Base-by-base conservation (phyloP, 371 early-diverging fungal genomes). In the Blakeslea trispora region DNA sequence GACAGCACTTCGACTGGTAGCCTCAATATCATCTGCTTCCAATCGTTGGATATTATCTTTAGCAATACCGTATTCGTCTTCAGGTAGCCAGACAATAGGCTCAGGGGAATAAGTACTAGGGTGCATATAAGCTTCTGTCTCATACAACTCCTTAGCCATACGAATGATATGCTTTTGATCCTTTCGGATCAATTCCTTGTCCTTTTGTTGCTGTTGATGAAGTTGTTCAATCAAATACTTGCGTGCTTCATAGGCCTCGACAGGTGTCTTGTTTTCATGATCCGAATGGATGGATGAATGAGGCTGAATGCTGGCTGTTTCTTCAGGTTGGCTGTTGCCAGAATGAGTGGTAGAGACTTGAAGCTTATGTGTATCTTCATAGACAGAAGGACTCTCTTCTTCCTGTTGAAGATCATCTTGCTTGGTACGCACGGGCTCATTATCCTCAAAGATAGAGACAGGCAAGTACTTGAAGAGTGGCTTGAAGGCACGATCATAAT, bases 391-490 rank as follows among this genome's bases (percentile, higher is more conserved):
- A n/a, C 50, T 21, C 9, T 50, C 54, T 0, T 41, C 43, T 10
- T 48, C 41, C n/a, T 37, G 28, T 8, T 39, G 17, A 18, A 50
- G 17, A 28, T 44, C 54, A 9, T 50, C 53, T 8, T 46, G 37
- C 35, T 51, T 56, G 23, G 54, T 48, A 18, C 24, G 34, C 19
- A 31, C 53, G 3, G 23, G 17, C 8, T 32, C 47, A 1, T 32
- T 42, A 1, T 52, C 35, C 10, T 47, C 60, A 53, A 64, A 64
- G 41, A 19, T 17, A 22, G 57, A 56, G 22, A 84, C 61, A 8
- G 91, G 91, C 42, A 90, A 49, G 37, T 75, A 88, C 61, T 83
- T 82, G 72, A 87, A 78, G 14, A 88, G 57, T 0, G 88, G 89
- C 51, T 82, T 72, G 66, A 84, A 88, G 0, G 84, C 78, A 53